phyloP scores from a whole-genome alignment of 345 rosid species.

The Geranium rotundifolium region DNA sequence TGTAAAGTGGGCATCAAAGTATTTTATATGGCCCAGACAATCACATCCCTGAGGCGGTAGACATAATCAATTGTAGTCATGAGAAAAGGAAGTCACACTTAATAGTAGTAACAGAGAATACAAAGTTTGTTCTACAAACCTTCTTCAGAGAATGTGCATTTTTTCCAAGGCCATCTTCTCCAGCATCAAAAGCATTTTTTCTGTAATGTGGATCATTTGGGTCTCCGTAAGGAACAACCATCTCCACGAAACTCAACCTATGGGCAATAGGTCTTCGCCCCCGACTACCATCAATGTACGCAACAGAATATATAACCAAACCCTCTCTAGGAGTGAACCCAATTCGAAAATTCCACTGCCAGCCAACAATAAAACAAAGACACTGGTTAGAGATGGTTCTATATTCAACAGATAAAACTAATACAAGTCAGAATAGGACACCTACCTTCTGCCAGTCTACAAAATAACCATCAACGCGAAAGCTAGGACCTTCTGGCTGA shows the following conservation, averaged over 20 bases:
- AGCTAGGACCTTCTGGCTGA: slow-evolving; percentile 94
- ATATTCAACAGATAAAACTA: slow-evolving; percentile 3
- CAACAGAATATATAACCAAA: slow-evolving; percentile 79
- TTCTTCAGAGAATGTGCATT: slow-evolving; percentile 92
- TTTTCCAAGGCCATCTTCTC: slow-evolving; percentile 93
- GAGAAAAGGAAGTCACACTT: background rate
- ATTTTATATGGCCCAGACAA: slow-evolving; percentile 77
- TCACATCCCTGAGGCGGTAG: slow-evolving; percentile 54
- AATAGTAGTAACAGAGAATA: background rate
- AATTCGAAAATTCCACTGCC: slow-evolving; percentile 88
- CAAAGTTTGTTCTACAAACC: slow-evolving; percentile 22
- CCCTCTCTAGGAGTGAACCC: slow-evolving; percentile 95
- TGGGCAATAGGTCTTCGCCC: slow-evolving; percentile 88
- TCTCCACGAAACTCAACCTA: slow-evolving; percentile 86
- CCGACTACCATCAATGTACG: slow-evolving; percentile 79
- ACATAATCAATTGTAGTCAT: background rate
- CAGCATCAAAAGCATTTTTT: slow-evolving; percentile 92
- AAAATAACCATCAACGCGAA: slow-evolving; percentile 67
- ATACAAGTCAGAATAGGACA: slow-evolving; percentile 6
- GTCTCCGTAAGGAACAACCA: slow-evolving; percentile 96
- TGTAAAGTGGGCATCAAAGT: slow-evolving; percentile 84
- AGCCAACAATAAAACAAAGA: slow-evolving; percentile 9
- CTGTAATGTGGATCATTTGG: slow-evolving; percentile 91
- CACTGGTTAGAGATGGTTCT: background rate
- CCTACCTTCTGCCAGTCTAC: slow-evolving; percentile 89